Base-by-base conservation (phyloP, 306 rosid genomes). In the Cercis canadensis region DNA sequence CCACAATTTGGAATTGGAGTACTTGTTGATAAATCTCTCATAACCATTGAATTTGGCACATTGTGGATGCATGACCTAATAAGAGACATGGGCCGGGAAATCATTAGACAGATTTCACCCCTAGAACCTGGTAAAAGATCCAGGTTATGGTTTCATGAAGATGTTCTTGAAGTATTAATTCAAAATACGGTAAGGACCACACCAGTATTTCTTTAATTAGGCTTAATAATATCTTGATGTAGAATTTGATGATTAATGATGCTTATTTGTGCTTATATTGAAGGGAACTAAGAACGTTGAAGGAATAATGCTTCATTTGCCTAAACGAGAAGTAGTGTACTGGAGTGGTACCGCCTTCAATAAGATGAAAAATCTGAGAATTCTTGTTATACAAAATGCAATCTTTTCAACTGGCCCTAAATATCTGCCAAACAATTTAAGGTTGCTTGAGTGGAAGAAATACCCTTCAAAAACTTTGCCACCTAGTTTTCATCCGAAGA, bases 21-120 rank as follows among this genome's bases (percentile, higher is more conserved):
- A 37, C 10, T 37, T 5, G 0, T 37, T 6, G 39, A 56, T 56
- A 56, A 29, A 7, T 56, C 62, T 7, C 62, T 56, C 15, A 8
- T 56, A 11, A 56, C 0, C 5, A 32, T 6, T 5, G 16, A 33
- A 31, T 4, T 0, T 6, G 13, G 47, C n/a, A 21, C 4, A 5
- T 5, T 56, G 24, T 45, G 55, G 53, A 71, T 68, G 80, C 80
- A 68, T 41, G 75, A 67, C 29, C 19, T 60, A 31, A n/a, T 76
- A 29, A 55, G 59, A 2, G 9, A 43, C 14, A 15, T 60, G 47
- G 81, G 70, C 8, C 8, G 17, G 14, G 57, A 8, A 3, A 67
- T 75, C 19, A 62, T 67, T 24, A 54, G n/a, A 4, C n/a, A 2
- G 11, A 34, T 56, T 14, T 47, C 62, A 4, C 5, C 7, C 3